These are phyloP conservation scores for Brettanomyces anomalus DNA, from an alignment of 805 yeast genomes.

Conservation along the genomic window DNA sequence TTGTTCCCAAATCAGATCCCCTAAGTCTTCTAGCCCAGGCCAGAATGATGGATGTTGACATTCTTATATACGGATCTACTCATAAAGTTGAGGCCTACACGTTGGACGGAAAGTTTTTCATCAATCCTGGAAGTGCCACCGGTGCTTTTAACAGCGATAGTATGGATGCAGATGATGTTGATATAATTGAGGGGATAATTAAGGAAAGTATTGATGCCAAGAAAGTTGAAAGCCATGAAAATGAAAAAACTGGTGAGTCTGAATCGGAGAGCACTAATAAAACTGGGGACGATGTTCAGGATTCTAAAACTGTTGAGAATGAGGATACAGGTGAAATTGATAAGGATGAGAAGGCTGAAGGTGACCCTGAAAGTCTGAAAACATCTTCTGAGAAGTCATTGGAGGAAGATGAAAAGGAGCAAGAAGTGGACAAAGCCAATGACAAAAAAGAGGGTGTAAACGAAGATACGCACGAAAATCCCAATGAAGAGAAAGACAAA, in stretches of 20 bases:
- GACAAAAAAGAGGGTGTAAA: constrained; percentile 1
- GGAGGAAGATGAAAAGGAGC: neutral
- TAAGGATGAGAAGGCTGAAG: constrained; percentile 14
- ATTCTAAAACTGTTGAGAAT: neutral
- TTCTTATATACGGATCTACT: constrained; percentile 88
- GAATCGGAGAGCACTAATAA: neutral
- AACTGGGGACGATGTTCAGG: neutral
- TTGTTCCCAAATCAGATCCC: constrained; percentile 84
- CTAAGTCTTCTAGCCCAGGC: constrained; percentile 75
- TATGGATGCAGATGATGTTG: constrained; percentile 45
- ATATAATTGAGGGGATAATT: constrained; percentile 25
- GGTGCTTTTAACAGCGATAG: constrained; percentile 75
- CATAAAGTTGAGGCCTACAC: constrained; percentile 91
- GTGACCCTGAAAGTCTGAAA: constrained; percentile 20
- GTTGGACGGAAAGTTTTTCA: constrained; percentile 82
- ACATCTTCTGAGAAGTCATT: constrained; percentile 12
- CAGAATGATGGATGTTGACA: constrained; percentile 85
- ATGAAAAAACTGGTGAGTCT: neutral
- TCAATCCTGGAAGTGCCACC: constrained; percentile 96
- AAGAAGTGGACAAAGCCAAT: neutral
- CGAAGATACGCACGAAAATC: constrained; percentile 10
- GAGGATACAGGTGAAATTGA: neutral
- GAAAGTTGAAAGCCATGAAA: neutral
- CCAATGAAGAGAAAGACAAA: constrained; percentile 7
- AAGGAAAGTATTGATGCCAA: constrained; percentile 14